Evolutionary conservation across 2,329 filamentous ascomycete genomes (phyloP), one percentile per base, ranked within the genome.

Genomic region (Fusarium bactridioides): DNA sequence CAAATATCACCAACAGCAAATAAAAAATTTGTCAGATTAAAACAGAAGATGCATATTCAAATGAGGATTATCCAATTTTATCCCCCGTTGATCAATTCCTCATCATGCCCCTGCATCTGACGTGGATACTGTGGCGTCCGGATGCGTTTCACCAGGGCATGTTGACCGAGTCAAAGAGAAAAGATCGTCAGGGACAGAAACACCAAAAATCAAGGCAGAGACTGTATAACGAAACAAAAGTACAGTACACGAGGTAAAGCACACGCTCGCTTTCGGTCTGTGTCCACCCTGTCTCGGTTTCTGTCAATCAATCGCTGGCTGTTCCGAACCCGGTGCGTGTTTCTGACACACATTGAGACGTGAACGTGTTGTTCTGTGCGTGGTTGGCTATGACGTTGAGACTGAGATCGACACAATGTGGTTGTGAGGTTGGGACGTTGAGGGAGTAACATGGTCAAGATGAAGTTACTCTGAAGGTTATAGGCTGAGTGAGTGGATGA

Each of bases 181-280:
- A 63, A 55, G 74, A 76, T 77, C 73, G 69, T 74, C 74, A 76
- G 75, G 75, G 74, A 76, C 73, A 64, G 70, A 63, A 70, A 50
- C 48, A 65, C 45, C 27, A 66, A 23, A 48, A 66, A 68, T 43
- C 65, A 73, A 70, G 70, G 66, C 67, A 67, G 35, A n/a, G 41
- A 23, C 27, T 58, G 40, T n/a, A 57, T 12, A 27, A n/a, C 31
- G 23, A 57, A 48, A 35, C 54, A 27, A 31, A 45, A 40, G 35
- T 40, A 25, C 37, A 60, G 35, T 50, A 37, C 31, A 44, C 19
- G 15, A 18, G 18, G 38, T 18, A 55, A 25, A n/a, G 33, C 33
- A 41, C 33, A 70, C 62, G 51, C 29, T 47, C 62, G 51, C 41
- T 47, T 67, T 57, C 65, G 61, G 56, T 37, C 33, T 47, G 38